phyloP scores from a whole-genome alignment of 2,329 filamentous ascomycete species.

The Pseudohalonectria lignicola region DNA sequence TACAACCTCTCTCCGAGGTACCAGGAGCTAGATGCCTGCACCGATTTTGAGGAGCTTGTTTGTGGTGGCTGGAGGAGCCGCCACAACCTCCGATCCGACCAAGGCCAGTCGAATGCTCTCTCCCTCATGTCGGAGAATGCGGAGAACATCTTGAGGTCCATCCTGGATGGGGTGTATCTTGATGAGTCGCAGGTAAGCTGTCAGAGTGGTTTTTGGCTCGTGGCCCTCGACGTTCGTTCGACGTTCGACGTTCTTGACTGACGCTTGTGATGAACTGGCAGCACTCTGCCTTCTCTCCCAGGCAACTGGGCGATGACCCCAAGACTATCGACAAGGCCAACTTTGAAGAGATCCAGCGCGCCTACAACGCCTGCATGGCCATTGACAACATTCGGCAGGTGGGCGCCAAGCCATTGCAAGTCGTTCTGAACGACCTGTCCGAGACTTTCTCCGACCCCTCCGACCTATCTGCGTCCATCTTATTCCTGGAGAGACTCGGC shows the following conservation, averaged over 20 bases:
- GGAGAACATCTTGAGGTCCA: constrained; percentile 47
- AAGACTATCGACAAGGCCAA: constrained; percentile 45
- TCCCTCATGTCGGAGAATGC: too few relatives aligned
- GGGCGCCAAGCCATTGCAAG: constrained; percentile 43
- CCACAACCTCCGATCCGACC: constrained; percentile 57
- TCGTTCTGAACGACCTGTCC: constrained; percentile 42
- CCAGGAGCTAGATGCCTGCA: constrained; percentile 53
- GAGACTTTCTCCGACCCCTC: constrained; percentile 22
- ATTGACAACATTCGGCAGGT: constrained; percentile 41
- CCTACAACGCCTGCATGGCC: constrained; percentile 57
- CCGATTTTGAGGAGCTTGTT: constrained; percentile 56
- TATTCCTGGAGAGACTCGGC: constrained; percentile 33
- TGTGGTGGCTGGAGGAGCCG: constrained; percentile 56
- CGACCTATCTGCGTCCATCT: constrained; percentile 31
- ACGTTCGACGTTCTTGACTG: too few relatives aligned
- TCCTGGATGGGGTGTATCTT: constrained; percentile 48
- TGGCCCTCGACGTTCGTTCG: too few relatives aligned
- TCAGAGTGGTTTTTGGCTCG: too few relatives aligned
- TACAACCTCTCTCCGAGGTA: constrained; percentile 51
- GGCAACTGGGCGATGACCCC: constrained; percentile 19
- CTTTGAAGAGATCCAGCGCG: constrained; percentile 53
- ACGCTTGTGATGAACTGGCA: too few relatives aligned
- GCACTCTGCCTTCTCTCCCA: constrained; percentile 33
- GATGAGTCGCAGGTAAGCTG: too few relatives aligned
- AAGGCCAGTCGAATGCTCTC: too few relatives aligned